phyloP scores from a whole-genome alignment of 2,329 filamentous ascomycete species.

The Parascedosporium putredinis region DNA sequence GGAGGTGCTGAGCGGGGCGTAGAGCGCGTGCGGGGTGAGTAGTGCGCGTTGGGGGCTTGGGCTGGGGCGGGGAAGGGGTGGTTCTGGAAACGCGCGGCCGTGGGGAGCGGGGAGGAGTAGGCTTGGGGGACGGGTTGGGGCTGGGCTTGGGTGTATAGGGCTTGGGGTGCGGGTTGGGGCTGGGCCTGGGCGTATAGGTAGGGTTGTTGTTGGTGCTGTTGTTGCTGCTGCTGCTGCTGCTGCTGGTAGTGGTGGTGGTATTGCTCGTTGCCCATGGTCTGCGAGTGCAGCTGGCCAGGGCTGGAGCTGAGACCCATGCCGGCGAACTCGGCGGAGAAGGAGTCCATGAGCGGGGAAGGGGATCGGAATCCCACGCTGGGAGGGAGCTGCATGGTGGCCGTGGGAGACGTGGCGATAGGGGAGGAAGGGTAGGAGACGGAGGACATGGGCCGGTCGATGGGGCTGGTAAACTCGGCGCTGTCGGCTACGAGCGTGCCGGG shows the following conservation, averaged over 20 bases:
- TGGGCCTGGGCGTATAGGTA: too few species aligned
- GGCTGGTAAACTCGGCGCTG: conserved; percentile 13
- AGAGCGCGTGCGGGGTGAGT: background rate
- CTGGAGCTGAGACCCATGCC: conserved; percentile 1
- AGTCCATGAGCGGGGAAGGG: background rate
- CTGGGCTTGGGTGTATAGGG: too few species aligned
- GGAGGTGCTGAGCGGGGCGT: background rate
- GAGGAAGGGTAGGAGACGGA: conserved; percentile 1
- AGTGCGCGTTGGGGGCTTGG: background rate
- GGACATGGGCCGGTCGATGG: background rate
- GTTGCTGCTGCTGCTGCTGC: too few species aligned
- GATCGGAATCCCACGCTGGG: background rate
- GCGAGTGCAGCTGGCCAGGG: background rate
- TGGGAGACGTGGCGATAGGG: background rate
- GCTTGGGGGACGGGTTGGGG: too few species aligned
- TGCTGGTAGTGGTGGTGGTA: too few species aligned
- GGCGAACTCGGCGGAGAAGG: background rate
- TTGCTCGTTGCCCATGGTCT: background rate
- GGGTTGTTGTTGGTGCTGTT: too few species aligned
- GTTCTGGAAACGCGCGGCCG: too few species aligned
- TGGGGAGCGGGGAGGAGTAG: too few species aligned
- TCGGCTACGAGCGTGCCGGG: conserved; percentile 20
- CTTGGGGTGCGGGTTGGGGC: too few species aligned
- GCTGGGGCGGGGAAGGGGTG: too few species aligned
- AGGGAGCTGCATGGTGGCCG: background rate